These are phyloP conservation scores for Agrocybe chaxingu DNA, from an alignment of 768 basidiomycete species.

Conservation along the genomic window DNA sequence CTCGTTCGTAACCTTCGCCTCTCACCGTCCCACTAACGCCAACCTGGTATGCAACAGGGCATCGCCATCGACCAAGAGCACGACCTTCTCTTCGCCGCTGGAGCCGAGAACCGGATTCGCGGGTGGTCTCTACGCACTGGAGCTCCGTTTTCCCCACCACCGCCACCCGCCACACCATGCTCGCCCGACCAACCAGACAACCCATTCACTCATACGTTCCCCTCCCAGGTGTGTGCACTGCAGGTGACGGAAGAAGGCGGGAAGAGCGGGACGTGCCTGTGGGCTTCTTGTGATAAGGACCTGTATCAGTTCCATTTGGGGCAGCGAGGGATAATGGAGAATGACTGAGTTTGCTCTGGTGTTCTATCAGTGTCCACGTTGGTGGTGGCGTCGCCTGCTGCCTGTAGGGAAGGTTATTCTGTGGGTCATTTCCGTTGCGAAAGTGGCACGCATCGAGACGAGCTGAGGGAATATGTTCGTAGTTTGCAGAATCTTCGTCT, in stretches of 20 bases:
- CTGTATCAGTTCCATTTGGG: conserved; percentile 51
- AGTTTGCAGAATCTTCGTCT: too few relatives aligned
- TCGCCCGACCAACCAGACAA: conserved; percentile 10
- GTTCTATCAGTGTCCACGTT: neutral
- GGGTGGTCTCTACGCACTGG: conserved; percentile 69
- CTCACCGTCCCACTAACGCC: neutral
- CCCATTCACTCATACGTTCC: conserved; percentile 32
- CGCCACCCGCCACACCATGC: conserved; percentile 1
- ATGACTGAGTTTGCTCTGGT: neutral
- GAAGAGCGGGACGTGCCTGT: conserved; percentile 38
- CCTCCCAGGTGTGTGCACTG: conserved; percentile 40
- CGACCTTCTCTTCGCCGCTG: conserved; percentile 65
- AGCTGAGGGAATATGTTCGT: too few relatives aligned
- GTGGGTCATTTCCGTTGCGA: too few relatives aligned
- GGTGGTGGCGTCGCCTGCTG: too few relatives aligned
- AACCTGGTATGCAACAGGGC: conserved; percentile 39
- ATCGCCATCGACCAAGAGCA: conserved; percentile 54
- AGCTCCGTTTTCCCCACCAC: conserved; percentile 27
- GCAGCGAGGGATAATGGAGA: conserved; percentile 17
- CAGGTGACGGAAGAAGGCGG: conserved; percentile 43
- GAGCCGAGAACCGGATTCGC: conserved; percentile 61
- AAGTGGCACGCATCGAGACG: too few relatives aligned
- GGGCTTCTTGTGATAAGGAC: conserved; percentile 45
- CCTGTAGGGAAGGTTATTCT: too few relatives aligned
- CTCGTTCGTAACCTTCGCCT: conserved; percentile 39